A percentile compares a stretch with the other conserved stretches of the same genome.
phyloP scores from a whole-genome alignment of 2,329 filamentous ascomycete genomes.

The Penicillium brasilianum region DNA sequence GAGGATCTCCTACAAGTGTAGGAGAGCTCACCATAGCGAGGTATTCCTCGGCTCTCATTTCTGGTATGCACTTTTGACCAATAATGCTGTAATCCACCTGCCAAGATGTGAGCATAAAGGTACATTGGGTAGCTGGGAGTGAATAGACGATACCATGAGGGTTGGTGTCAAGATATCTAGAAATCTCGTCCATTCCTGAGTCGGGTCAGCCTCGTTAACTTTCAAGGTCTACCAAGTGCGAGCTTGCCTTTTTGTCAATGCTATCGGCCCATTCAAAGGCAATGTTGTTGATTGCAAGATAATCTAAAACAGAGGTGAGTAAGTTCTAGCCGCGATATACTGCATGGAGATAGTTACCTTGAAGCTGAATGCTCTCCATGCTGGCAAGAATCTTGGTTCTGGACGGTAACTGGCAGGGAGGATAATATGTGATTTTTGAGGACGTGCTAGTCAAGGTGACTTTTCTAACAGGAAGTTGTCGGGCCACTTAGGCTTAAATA shows the following conservation, averaged over 20 bases:
- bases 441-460: not conserved
- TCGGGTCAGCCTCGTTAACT: not conserved
- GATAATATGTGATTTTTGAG: not conserved
- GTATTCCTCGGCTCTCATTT: slow-evolving; percentile 15
- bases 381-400: not conserved
- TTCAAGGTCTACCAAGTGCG: too few relatives aligned
- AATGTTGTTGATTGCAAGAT: not conserved
- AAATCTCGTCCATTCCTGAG: slow-evolving; percentile 16
- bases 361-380: not conserved
- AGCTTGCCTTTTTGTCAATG: slow-evolving; percentile 14
- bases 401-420: too few relatives aligned
- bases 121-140: not conserved
- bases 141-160: slow-evolving; percentile 7
- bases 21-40: slow-evolving; percentile 21
- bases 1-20: slow-evolving; percentile 20
- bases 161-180: slow-evolving; percentile 11
- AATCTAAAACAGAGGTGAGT: not conserved
- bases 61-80: slow-evolving; percentile 11
- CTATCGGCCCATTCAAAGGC: slow-evolving; percentile 23
- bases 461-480: not conserved
- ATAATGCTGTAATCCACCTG: slow-evolving; percentile 22
- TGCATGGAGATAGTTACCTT: not conserved
- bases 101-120: not conserved
- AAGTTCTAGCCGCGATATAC: not conserved
- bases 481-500: not conserved